These are phyloP conservation scores for Medicago lupulina DNA, from an alignment of 306 rosid species.

Conservation along the genomic window DNA sequence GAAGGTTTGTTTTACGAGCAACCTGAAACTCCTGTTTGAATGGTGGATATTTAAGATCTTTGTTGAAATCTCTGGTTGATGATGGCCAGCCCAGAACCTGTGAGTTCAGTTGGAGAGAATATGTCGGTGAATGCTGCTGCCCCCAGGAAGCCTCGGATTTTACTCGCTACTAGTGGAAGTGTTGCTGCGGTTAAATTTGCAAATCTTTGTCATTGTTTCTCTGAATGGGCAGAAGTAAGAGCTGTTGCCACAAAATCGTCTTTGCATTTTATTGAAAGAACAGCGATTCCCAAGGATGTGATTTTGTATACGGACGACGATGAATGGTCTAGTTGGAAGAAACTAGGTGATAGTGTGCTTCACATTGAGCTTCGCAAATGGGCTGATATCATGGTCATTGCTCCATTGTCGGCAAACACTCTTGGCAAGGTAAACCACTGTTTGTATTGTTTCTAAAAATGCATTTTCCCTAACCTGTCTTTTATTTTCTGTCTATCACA, in stretches of 20 bases:
- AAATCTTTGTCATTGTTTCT: conserved; percentile 81
- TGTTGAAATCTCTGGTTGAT: conserved; percentile 47
- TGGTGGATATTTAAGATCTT: conserved; percentile 40
- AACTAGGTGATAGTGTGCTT: conserved; percentile 83
- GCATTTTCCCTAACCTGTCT: no score
- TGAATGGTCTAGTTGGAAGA: conserved; percentile 91
- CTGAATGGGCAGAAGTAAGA: conserved; percentile 95
- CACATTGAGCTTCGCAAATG: conserved; percentile 98
- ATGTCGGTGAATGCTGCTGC: conserved; percentile 48
- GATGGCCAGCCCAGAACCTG: conserved; percentile 71
- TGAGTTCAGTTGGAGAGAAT: conserved; percentile 50
- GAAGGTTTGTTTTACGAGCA: conserved; percentile 36
- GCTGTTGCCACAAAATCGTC: conserved; percentile 85
- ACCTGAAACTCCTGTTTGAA: conserved; percentile 41
- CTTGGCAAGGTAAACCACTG: conserved; percentile 78
- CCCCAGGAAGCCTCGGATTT: conserved; percentile 88
- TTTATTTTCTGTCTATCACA: no score
- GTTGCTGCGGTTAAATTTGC: conserved; percentile 93
- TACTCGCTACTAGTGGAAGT: conserved; percentile 95
- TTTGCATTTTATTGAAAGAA: conserved; percentile 86
- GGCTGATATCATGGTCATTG: conserved; percentile 96
- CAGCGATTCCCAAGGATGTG: conserved; percentile 75
- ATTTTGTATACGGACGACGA: conserved; percentile 72
- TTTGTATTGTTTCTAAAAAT: no score
- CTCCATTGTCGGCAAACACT: conserved; percentile 96